phyloP scores from a whole-genome alignment of 2,329 filamentous ascomycete species.

The Trichoderma lentiforme region DNA sequence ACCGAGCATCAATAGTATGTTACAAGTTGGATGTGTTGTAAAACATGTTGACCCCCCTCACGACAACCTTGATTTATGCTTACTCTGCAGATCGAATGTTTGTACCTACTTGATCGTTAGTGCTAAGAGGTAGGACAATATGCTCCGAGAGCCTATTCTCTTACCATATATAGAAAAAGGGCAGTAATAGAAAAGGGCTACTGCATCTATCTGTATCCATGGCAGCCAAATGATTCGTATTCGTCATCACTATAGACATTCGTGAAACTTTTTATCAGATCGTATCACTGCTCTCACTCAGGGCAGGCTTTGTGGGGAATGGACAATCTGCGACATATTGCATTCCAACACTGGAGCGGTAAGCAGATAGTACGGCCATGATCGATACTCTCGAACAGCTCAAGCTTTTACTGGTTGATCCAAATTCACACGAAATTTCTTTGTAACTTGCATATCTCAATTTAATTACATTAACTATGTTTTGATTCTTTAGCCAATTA shows the following conservation, averaged over 20 bases:
- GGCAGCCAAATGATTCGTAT: not conserved
- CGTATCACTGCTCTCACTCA: not conserved
- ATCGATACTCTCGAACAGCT: not conserved
- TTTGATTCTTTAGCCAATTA: not conserved
- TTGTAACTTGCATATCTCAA: not conserved
- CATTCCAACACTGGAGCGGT: not conserved
- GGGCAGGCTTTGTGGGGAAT: not conserved
- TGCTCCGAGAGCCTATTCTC: not conserved
- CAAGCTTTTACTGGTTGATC: not conserved
- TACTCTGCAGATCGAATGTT: not conserved
- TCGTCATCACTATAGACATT: not conserved
- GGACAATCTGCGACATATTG: not conserved
- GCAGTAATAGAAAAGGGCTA: not conserved
- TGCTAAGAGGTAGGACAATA: not conserved
- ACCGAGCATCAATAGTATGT: not conserved
- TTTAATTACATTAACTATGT: not conserved
- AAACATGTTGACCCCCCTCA: not conserved
- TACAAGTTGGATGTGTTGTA: not conserved
- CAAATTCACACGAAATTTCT: rapidly evolving
- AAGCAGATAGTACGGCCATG: not conserved
- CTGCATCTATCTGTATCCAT: not conserved
- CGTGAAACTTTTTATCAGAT: not conserved
- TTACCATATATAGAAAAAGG: not conserved
- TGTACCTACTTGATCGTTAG: not conserved
- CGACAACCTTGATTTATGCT: not conserved